Percentiles rank a stretch among this genome's conserved stretches.
These are phyloP conservation scores for Poterioochromonas sp. DNA, from an alignment of 352 stramenopile species.

Conservation along the genomic window DNA sequence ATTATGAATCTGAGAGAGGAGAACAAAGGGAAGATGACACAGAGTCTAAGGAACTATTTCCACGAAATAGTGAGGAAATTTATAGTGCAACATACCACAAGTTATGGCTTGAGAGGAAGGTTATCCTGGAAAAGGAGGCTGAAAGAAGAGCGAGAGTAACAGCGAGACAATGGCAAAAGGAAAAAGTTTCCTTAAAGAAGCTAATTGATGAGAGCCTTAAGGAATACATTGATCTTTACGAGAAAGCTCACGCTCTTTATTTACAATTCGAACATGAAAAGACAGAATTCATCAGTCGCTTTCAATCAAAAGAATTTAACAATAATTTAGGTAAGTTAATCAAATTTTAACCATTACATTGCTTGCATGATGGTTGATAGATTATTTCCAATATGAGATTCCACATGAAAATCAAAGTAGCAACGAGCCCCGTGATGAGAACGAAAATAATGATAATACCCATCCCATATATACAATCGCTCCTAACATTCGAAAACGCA, in stretches of 20 bases:
- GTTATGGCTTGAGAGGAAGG: too few relatives aligned
- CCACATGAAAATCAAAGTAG: background rate
- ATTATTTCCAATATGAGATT: background rate
- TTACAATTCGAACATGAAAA: constrained; percentile 29
- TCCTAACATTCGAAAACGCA: background rate
- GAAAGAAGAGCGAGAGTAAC: background rate
- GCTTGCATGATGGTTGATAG: background rate
- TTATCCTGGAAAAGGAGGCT: constrained; percentile 21
- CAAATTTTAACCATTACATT: background rate
- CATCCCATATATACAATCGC: background rate
- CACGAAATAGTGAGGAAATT: too few relatives aligned
- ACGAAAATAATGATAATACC: background rate
- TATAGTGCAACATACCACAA: too few relatives aligned
- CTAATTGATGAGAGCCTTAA: constrained; percentile 13
- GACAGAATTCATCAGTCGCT: background rate
- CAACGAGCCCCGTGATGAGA: too few relatives aligned
- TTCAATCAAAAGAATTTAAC: background rate
- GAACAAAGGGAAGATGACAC: too few relatives aligned
- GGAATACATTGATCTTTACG: constrained; percentile 20
- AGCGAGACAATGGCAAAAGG: background rate
- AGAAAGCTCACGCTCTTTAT: constrained; percentile 12
- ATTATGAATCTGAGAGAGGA: too few relatives aligned
- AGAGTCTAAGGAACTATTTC: too few relatives aligned
- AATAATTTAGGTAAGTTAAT: background rate
- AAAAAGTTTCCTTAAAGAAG: background rate